Conservation (phyloP, 345 rosid species). For the Hibiscus syriacus region DNA sequence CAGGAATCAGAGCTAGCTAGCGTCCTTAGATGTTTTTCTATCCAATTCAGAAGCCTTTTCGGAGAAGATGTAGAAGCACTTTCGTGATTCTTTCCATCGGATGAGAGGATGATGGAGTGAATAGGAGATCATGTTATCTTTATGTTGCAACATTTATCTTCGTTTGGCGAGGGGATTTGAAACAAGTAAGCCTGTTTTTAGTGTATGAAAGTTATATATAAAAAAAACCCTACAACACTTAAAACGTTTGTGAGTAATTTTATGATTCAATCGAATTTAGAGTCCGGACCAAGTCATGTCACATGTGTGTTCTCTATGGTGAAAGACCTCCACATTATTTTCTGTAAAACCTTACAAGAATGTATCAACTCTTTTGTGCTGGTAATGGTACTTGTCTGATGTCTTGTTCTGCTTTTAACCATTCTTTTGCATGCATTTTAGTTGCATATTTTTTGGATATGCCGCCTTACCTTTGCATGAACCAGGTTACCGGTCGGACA, state of each 20-base stretch:
- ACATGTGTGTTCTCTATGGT: conserved; percentile 18
- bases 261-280: too few species aligned
- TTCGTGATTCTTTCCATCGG: background rate
- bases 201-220: background rate
- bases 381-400: background rate
- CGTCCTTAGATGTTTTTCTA: conserved; percentile 8
- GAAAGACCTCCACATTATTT: conserved; percentile 15
- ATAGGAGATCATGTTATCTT: conserved; percentile 21
- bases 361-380: conserved; percentile 9
- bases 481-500: too few species aligned
- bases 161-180: conserved; percentile 9
- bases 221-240: conserved; percentile 11
- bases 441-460: too few species aligned
- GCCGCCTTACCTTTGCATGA: too few species aligned
- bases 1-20: conserved; percentile 38
- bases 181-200: conserved; percentile 13
- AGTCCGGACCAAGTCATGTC: conserved; percentile 13
- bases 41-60: conserved; percentile 6
- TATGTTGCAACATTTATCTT: conserved; percentile 11
- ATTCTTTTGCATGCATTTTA: background rate
- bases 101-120: conserved; percentile 19
- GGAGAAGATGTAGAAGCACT: background rate
- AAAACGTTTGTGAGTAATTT: conserved; percentile 23
- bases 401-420: background rate
- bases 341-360: conserved; percentile 6